These are phyloP conservation scores for Aspergillus melleus DNA, from an alignment of 2,329 filamentous ascomycete genomes.

Conservation along the genomic window DNA sequence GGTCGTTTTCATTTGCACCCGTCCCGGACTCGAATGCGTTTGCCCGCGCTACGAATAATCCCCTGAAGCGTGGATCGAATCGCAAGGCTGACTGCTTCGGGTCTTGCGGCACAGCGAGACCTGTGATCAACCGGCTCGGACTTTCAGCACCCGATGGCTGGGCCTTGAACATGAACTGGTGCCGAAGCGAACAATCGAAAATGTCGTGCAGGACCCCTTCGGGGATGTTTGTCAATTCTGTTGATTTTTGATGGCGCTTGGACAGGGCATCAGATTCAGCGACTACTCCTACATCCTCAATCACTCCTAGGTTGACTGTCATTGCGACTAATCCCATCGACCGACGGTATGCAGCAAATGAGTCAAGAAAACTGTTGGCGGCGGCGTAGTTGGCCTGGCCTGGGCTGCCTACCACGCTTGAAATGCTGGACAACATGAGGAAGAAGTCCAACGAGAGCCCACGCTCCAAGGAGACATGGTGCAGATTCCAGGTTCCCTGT, in stretches of 20 bases:
- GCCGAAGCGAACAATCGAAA: background rate
- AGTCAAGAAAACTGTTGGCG: conserved; percentile 25
- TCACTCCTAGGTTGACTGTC: conserved; percentile 30
- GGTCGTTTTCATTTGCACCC: background rate
- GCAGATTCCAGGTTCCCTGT: conserved; percentile 28
- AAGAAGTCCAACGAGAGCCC: conserved; percentile 20
- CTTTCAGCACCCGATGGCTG: background rate
- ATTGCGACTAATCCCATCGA: conserved; percentile 14
- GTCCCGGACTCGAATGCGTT: background rate
- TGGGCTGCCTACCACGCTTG: conserved; percentile 21
- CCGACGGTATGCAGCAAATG: conserved; percentile 17
- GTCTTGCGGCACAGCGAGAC: conserved; percentile 7
- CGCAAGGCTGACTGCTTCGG: conserved; percentile 4
- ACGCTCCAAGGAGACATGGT: conserved; percentile 14
- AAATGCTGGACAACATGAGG: conserved; percentile 25
- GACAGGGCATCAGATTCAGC: conserved; percentile 2
- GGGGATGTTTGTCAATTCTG: background rate
- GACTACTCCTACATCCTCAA: conserved; percentile 32
- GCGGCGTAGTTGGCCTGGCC: conserved; percentile 27
- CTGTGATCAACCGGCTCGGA: conserved; percentile 7
- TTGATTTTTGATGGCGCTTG: background rate
- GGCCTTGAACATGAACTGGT: background rate
- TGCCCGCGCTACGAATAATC: background rate
- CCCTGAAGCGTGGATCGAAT: conserved; percentile 6
- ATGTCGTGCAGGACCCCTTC: conserved; percentile 5